phyloP scores from a whole-genome alignment of 2,329 filamentous ascomycete species.

The Cladophialophora chaetospira region DNA sequence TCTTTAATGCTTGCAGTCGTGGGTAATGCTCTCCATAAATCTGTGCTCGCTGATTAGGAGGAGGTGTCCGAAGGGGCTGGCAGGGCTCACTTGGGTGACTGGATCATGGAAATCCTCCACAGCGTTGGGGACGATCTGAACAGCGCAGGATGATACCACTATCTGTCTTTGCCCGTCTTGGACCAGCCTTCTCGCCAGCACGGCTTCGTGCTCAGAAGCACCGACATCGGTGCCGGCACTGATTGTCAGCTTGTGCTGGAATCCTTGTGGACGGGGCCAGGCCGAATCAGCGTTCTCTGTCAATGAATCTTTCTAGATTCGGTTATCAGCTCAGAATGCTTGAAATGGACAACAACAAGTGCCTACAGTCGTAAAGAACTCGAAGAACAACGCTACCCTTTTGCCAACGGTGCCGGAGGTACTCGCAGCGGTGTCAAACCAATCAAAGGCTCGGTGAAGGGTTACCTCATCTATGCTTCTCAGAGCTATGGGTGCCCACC shows the following conservation, averaged over 20 bases:
- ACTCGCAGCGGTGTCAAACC: not conserved
- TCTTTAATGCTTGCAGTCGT: not conserved
- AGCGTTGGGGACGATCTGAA: slow-evolving; percentile 4
- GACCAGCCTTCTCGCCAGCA: slow-evolving; percentile 1
- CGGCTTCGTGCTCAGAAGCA: not conserved
- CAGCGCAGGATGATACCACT: not conserved
- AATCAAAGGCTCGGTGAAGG: slow-evolving; percentile 9
- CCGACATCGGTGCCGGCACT: slow-evolving; percentile 6
- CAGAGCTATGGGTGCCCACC: slow-evolving; percentile 7
- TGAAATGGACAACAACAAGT: not conserved
- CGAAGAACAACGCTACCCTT: not conserved
- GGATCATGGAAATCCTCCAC: slow-evolving; percentile 3
- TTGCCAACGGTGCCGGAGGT: not conserved
- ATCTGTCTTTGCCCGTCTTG: not conserved
- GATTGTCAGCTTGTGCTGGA: slow-evolving; percentile 6
- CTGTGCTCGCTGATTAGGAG: not conserved
- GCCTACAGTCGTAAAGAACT: slow-evolving; percentile 3
- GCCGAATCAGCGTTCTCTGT: not conserved
- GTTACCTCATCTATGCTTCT: not conserved
- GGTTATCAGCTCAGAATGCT: not conserved
- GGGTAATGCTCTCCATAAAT: slow-evolving; percentile 5
- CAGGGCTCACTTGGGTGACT: not conserved
- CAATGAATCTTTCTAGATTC: slow-evolving; percentile 1
- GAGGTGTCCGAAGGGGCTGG: not conserved
- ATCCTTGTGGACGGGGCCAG: slow-evolving; percentile 7